Conservation (phyloP, 371 early-diverging fungal genomes). For the Rhizopus delemar region DNA sequence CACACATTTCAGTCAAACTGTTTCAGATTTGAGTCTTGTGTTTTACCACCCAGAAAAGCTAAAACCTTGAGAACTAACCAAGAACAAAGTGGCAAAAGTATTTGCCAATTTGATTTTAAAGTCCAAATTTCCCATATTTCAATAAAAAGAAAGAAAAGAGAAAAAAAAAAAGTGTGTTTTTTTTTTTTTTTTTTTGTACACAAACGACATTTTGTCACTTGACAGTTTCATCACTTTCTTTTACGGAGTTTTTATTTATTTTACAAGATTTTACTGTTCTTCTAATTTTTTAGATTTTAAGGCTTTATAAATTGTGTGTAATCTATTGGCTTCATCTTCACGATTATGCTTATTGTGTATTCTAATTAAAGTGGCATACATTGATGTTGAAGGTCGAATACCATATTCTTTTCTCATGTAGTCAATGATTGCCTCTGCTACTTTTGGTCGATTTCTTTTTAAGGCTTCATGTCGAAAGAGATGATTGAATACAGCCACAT, state of each 20-base stretch:
- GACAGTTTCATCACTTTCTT: too few relatives aligned
- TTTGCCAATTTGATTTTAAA: conserved; percentile 47
- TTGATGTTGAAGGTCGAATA: conserved; percentile 34
- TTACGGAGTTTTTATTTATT: neutral
- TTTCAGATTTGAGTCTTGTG: too few relatives aligned
- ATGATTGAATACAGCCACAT: conserved; percentile 41
- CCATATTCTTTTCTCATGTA: conserved; percentile 41
- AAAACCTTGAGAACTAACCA: conserved; percentile 43
- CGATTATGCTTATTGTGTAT: conserved; percentile 38
- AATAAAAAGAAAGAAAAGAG: conserved; percentile 5
- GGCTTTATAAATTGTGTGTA: conserved; percentile 17
- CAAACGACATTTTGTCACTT: neutral
- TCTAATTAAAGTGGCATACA: conserved; percentile 45
- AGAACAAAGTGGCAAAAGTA: conserved; percentile 40
- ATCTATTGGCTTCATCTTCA: conserved; percentile 39
- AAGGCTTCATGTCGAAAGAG: conserved; percentile 46
- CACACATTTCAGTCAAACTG: too few relatives aligned
- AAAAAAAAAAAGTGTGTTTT: conserved; percentile 8
- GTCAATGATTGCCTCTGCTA: conserved; percentile 40
- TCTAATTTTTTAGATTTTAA: conserved; percentile 5
- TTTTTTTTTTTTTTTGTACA: neutral
- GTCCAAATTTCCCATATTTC: conserved; percentile 40
- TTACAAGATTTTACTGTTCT: neutral
- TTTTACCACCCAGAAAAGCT: conserved; percentile 37
- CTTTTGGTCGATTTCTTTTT: conserved; percentile 33